Evolutionary conservation across 495 filamentous ascomycete genomes (phyloP).

Genomic region (Neurospora sp.): DNA sequence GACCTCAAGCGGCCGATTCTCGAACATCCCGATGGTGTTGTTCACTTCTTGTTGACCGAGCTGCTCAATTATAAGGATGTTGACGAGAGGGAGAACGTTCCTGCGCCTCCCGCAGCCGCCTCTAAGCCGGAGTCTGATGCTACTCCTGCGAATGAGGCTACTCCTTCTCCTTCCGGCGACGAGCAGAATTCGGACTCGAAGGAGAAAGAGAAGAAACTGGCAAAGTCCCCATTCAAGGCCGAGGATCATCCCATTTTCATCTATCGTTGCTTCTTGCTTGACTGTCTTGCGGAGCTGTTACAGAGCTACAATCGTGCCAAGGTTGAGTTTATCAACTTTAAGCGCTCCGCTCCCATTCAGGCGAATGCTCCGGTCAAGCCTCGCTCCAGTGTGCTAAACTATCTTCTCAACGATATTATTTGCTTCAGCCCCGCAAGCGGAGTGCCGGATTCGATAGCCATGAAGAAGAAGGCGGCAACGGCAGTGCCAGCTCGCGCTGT

Average conservation of each 20-base stretch:
- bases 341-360: constrained; percentile 67
- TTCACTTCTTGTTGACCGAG: constrained; percentile 92
- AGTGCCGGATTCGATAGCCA: constrained; percentile 58
- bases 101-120: constrained; percentile 15
- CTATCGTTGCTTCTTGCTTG: constrained; percentile 89
- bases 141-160: constrained; percentile 11
- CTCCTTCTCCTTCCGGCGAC: constrained; percentile 11
- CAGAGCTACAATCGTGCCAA: constrained; percentile 89
- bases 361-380: constrained; percentile 87
- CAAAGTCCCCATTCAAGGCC: constrained; percentile 76
- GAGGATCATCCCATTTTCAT: constrained; percentile 94
- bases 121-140: constrained; percentile 29
- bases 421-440: constrained; percentile 61
- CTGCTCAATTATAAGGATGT: constrained; percentile 86
- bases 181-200: constrained; percentile 22
- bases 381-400: constrained; percentile 84
- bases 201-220: constrained; percentile 49
- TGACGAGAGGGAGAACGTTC: constrained; percentile 57
- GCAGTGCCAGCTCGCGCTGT: constrained; percentile 76
- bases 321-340: constrained; percentile 98
- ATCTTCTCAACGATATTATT: constrained; percentile 78
- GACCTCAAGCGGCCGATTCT: constrained; percentile 78
- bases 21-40: constrained; percentile 89
- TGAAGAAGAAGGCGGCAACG: constrained; percentile 77
- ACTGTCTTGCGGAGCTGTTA: constrained; percentile 88